Conservation (phyloP, 257 asterid species). For the Fraxinus quadrangulata region DNA sequence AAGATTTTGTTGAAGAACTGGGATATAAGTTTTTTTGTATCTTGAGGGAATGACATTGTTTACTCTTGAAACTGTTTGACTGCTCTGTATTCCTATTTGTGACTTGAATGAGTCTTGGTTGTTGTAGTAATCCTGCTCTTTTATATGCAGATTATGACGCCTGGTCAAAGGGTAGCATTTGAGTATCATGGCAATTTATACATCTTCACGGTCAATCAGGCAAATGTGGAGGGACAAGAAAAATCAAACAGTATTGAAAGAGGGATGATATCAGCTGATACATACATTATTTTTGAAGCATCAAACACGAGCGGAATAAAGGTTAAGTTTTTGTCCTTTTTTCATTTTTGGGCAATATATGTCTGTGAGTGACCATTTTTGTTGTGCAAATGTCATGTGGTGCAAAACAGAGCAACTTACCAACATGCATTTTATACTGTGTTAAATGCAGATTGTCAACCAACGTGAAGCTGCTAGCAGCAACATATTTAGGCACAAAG, state of each 20-base stretch:
- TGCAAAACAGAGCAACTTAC: constrained; percentile 22
- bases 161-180: constrained; percentile 83
- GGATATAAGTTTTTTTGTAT: neutral
- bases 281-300: constrained; percentile 88
- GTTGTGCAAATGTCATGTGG: constrained; percentile 23
- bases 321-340: constrained; percentile 39
- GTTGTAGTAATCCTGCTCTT: constrained; percentile 11
- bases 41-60: neutral
- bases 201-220: constrained; percentile 83
- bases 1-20: neutral
- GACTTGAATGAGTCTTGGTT: neutral
- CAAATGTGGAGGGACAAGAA: constrained; percentile 73
- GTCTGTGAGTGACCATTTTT: constrained; percentile 20
- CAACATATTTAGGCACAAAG: constrained; percentile 87
- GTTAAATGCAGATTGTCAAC: constrained; percentile 73
- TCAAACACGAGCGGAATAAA: constrained; percentile 84
- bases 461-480: constrained; percentile 98
- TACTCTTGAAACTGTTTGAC: neutral
- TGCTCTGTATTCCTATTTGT: neutral
- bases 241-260: constrained; percentile 62
- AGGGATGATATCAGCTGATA: constrained; percentile 81
- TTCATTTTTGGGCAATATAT: constrained; percentile 17
- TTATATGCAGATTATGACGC: constrained; percentile 72
- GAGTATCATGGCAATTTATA: constrained; percentile 87
- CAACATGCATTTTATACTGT: constrained; percentile 23